Evolutionary conservation across 371 early-diverging fungal genomes (phyloP).

Genomic region (Vittaforma corneae): DNA sequence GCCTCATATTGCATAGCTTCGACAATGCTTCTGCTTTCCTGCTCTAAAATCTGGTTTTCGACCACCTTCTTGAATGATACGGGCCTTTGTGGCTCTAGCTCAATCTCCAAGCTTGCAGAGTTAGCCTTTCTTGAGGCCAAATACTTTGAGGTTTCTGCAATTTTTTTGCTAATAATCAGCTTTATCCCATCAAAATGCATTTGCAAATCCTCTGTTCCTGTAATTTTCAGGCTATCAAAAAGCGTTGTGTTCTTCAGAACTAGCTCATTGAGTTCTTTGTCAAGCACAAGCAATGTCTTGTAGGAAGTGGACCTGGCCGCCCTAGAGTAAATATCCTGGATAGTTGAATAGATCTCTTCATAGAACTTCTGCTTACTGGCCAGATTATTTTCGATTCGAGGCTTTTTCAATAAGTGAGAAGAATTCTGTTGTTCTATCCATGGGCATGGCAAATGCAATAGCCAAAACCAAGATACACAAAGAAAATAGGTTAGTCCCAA

Average conservation of each 20-base stretch:
- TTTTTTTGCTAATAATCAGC: constrained; percentile 31
- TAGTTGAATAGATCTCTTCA: constrained; percentile 33
- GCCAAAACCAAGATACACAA: no score
- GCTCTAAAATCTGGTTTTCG: constrained; percentile 23
- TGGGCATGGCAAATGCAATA: no score
- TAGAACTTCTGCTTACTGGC: constrained; percentile 35
- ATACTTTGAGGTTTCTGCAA: constrained; percentile 9
- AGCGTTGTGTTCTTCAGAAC: constrained; percentile 12
- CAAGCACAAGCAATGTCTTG: constrained; percentile 25
- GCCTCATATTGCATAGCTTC: constrained; percentile 30
- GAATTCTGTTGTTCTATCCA: constrained; percentile 27
- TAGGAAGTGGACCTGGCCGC: constrained; percentile 10
- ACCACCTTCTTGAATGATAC: constrained; percentile 3
- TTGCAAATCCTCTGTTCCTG: constrained; percentile 25
- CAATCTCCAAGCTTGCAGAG: constrained; percentile 1
- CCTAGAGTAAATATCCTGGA: constrained; percentile 12
- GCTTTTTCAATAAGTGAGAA: neutral
- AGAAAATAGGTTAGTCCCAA: no score
- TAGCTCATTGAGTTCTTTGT: constrained; percentile 29
- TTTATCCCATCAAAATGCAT: constrained; percentile 55
- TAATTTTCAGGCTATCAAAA: constrained; percentile 29
- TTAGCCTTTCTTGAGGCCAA: constrained; percentile 29
- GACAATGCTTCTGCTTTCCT: constrained; percentile 46
- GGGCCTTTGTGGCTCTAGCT: constrained; percentile 43
- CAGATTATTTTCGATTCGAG: neutral